Evolutionary conservation across 306 rosid species (phyloP).

Genomic region (Ochetophila trinervis): DNA sequence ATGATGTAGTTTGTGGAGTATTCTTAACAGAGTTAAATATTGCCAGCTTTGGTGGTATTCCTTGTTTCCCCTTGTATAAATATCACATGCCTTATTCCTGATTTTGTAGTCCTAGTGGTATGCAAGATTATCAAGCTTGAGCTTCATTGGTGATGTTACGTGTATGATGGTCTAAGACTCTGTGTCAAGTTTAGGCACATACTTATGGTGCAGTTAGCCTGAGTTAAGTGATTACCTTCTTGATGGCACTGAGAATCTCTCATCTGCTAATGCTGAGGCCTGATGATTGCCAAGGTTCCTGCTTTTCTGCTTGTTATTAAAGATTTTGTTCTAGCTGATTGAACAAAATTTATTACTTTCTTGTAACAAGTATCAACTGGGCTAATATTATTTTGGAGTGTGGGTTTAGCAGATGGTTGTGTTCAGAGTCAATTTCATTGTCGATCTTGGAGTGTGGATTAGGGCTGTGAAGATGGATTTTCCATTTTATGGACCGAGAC

Average conservation of each 20-base stretch:
- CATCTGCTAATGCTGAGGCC: slow-evolving; percentile 25
- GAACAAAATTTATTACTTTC: background rate
- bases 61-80: background rate
- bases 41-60: background rate
- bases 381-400: background rate
- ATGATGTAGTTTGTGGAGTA: background rate
- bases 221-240: slow-evolving; percentile 20
- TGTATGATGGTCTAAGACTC: slow-evolving; percentile 13
- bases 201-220: slow-evolving; percentile 24
- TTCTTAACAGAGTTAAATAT: background rate
- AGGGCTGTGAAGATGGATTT: background rate
- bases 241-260: slow-evolving; percentile 25
- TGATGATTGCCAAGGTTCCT: slow-evolving; percentile 15
- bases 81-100: slow-evolving; percentile 9
- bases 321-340: slow-evolving; percentile 5
- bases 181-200: slow-evolving; percentile 29
- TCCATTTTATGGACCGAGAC: background rate
- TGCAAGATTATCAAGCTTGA: slow-evolving; percentile 21
- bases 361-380: background rate
- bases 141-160: slow-evolving; percentile 21
- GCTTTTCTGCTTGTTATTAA: slow-evolving; percentile 16
- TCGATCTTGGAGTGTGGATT: background rate
- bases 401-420: background rate
- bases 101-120: slow-evolving; percentile 27
- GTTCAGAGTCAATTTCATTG: slow-evolving; percentile 2